phyloP scores from a whole-genome alignment of 495 filamentous ascomycete species.

The Aspergillus hancockii region DNA sequence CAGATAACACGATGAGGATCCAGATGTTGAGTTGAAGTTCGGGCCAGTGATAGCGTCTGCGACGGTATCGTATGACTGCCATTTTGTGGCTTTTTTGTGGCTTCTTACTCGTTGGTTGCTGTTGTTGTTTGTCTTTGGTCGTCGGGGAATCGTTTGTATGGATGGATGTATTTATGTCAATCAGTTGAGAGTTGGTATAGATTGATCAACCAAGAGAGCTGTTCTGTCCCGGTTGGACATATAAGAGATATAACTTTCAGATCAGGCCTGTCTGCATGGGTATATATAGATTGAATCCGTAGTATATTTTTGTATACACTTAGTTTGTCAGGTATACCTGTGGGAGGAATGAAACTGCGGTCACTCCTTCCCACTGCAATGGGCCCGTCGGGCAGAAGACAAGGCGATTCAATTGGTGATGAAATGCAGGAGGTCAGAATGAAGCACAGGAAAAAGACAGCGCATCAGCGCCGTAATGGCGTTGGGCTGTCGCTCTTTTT shows the following conservation, averaged over 20 bases:
- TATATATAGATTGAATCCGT: background rate
- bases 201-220: too few species aligned
- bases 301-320: background rate
- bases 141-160: background rate
- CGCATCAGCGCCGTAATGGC: slow-evolving; percentile 20
- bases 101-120: background rate
- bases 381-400: background rate
- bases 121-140: background rate
- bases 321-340: background rate
- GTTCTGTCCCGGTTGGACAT: background rate
- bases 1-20: slow-evolving; percentile 83
- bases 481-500: slow-evolving; percentile 7
- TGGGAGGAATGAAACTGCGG: background rate
- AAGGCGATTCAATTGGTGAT: slow-evolving; percentile 1
- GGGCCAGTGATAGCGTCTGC: slow-evolving; percentile 89
- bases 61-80: slow-evolving; percentile 29
- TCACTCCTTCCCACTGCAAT: slow-evolving; percentile 1
- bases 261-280: background rate
- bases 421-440: background rate
- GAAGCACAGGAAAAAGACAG: slow-evolving; percentile 12
- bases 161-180: background rate
- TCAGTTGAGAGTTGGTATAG: too few species aligned
- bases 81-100: slow-evolving; percentile 14
- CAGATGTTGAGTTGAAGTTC: slow-evolving; percentile 90
- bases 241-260: background rate